A percentile compares a stretch with the other conserved stretches of the same genome.
Evolutionary conservation across 352 stramenopile species (phyloP).

Genomic region (Globisporangium heterothallicum): DNA sequence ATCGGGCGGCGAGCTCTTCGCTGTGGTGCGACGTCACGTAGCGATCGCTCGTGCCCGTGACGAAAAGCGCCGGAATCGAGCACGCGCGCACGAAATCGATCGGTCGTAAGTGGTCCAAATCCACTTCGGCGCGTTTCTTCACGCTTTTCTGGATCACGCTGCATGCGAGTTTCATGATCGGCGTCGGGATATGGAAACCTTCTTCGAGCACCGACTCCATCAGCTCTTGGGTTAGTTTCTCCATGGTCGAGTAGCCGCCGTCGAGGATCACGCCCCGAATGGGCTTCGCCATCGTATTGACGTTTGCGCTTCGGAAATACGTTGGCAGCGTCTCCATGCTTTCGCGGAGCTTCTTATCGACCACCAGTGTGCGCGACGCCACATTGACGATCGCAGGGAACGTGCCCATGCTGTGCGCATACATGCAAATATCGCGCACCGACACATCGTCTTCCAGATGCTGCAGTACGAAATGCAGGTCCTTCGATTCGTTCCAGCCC

Average conservation of each 20-base stretch:
- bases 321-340: constrained; percentile 59
- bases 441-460: constrained; percentile 39
- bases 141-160: constrained; percentile 70
- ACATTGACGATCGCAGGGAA: constrained; percentile 80
- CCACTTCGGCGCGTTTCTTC: constrained; percentile 69
- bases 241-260: constrained; percentile 68
- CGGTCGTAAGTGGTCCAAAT: constrained; percentile 58
- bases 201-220: constrained; percentile 59
- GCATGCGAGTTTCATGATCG: constrained; percentile 63
- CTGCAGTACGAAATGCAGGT: constrained; percentile 69
- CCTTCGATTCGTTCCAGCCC: constrained; percentile 76
- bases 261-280: constrained; percentile 74
- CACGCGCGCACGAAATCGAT: constrained; percentile 70
- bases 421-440: constrained; percentile 61
- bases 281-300: constrained; percentile 39
- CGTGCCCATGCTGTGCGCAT: constrained; percentile 79
- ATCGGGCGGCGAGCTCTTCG: constrained; percentile 50
- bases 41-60: constrained; percentile 53
- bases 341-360: constrained; percentile 37
- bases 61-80: constrained; percentile 64
- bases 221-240: constrained; percentile 56
- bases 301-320: constrained; percentile 37
- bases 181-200: constrained; percentile 64
- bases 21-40: constrained; percentile 71
- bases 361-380: constrained; percentile 44